A percentile compares a stretch with the other conserved stretches of the same genome.
phyloP scores from a whole-genome alignment of 1,284 basidiomycete species.

The Sanguinoderma infundibulare region DNA sequence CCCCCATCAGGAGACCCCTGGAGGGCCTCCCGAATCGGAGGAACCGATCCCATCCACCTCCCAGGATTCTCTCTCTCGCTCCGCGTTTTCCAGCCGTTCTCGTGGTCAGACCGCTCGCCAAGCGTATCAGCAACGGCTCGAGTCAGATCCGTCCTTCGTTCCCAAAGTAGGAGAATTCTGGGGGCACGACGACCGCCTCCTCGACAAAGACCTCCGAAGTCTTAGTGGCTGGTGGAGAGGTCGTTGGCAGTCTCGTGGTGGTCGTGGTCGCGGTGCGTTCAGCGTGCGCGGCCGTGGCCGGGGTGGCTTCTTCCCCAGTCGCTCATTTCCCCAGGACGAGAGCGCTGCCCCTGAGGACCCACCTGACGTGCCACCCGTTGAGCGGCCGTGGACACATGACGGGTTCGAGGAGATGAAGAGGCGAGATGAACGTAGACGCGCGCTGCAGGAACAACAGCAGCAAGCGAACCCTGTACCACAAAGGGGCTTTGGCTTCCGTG shows the following conservation, averaged over 20 bases:
- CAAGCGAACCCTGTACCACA: constrained; percentile 35
- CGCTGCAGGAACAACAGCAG: constrained; percentile 30
- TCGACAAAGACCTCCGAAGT: constrained; percentile 76
- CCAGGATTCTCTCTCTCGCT: constrained; percentile 19
- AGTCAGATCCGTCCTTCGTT: constrained; percentile 83
- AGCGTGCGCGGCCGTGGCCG: constrained; percentile 54
- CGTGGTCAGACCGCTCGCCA: constrained; percentile 68
- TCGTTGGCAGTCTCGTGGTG: constrained; percentile 71
- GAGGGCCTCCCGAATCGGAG: constrained; percentile 27
- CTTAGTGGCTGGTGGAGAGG: constrained; percentile 85
- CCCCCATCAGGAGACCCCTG: constrained; percentile 9
- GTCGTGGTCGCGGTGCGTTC: constrained; percentile 59
- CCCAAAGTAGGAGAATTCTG: constrained; percentile 89
- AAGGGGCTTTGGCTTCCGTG: constrained; percentile 39
- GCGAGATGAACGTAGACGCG: constrained; percentile 63
- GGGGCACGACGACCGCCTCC: constrained; percentile 87
- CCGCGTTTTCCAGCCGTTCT: constrained; percentile 36
- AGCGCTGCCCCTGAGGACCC: constrained; percentile 18
- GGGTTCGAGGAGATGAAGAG: constrained; percentile 84
- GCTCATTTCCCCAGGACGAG: constrained; percentile 18
- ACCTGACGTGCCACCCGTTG: constrained; percentile 56
- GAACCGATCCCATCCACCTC: constrained; percentile 36
- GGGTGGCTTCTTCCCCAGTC: constrained; percentile 42
- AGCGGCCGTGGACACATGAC: constrained; percentile 78
- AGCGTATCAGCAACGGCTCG: constrained; percentile 77